Percentiles rank a stretch among this genome's conserved stretches.
phyloP scores from a whole-genome alignment of 805 yeast species.

The Monosporozyma aquatica region DNA sequence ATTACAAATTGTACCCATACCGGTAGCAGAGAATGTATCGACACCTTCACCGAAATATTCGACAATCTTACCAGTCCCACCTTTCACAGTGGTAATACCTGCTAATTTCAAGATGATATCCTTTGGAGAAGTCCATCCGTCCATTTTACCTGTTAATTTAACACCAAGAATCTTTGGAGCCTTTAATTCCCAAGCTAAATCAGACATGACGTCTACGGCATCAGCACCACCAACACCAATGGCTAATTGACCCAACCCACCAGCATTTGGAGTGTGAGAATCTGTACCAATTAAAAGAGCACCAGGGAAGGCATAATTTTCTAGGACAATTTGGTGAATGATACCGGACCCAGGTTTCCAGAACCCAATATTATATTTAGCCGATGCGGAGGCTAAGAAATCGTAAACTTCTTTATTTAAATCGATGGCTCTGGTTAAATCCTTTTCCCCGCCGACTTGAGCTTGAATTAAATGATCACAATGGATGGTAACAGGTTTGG shows the following conservation, averaged over 20 bases:
- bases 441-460: slow-evolving; percentile 80
- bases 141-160: slow-evolving; percentile 81
- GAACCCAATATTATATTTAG: slow-evolving; percentile 93
- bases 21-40: slow-evolving; percentile 85
- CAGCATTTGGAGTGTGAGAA: slow-evolving; percentile 97
- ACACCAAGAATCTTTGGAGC: slow-evolving; percentile 96
- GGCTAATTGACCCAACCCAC: slow-evolving; percentile 96
- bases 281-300: slow-evolving; percentile 93
- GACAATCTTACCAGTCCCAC: slow-evolving; percentile 95
- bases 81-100: slow-evolving; percentile 90
- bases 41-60: slow-evolving; percentile 97
- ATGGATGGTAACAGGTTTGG: slow-evolving; percentile 93
- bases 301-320: slow-evolving; percentile 97
- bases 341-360: slow-evolving; percentile 99
- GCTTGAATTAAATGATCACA: slow-evolving; percentile 98
- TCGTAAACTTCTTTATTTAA: slow-evolving; percentile 91
- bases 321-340: slow-evolving; percentile 92
- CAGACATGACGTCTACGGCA: slow-evolving; percentile 94
- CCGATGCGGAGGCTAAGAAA: slow-evolving; percentile 81
- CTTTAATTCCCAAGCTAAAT: slow-evolving; percentile 93
- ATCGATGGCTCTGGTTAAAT: slow-evolving; percentile 76
- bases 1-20: slow-evolving; percentile 98
- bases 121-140: slow-evolving; percentile 96
- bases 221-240: slow-evolving; percentile 99
- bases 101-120: slow-evolving; percentile 90